Conservation (phyloP, 2,329 filamentous ascomycete species). For the Cytospora schulzeri region DNA sequence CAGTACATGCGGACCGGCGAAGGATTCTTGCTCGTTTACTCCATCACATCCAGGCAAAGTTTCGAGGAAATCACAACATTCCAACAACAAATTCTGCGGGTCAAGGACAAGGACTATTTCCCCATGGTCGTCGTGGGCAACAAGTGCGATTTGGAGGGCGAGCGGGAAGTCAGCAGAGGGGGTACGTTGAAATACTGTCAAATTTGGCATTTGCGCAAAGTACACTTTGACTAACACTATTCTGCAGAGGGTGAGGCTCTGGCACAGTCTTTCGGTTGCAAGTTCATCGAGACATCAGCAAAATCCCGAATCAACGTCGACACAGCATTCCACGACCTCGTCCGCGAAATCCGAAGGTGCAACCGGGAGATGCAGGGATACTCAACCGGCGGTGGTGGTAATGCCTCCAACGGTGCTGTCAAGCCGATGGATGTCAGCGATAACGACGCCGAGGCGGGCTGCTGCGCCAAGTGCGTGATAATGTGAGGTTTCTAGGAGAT, state of each 20-base stretch:
- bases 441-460: conserved; percentile 69
- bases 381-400: conserved; percentile 67
- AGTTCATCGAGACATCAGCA: conserved; percentile 98
- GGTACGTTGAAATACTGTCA: conserved; percentile 60
- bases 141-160: conserved; percentile 96
- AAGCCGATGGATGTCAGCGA: conserved; percentile 81
- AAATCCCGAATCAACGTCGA: conserved; percentile 99
- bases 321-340: conserved; percentile 97
- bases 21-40: conserved; percentile 96
- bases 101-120: conserved; percentile 99
- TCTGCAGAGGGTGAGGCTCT: conserved; percentile 82
- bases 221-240: conserved; percentile 20
- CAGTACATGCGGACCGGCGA: conserved; percentile 99
- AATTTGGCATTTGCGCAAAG: conserved; percentile 13
- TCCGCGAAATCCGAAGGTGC: conserved; percentile 95
- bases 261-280: conserved; percentile 87
- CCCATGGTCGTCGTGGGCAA: conserved; percentile 98
- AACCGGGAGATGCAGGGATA: conserved; percentile 98
- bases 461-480: conserved; percentile 83
- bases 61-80: conserved; percentile 99
- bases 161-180: conserved; percentile 89
- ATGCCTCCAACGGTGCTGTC: conserved; percentile 61
- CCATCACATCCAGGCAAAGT: conserved; percentile 94
- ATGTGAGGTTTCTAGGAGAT: conserved; percentile 64
- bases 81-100: conserved; percentile 95